A percentile compares a stretch with the other conserved stretches of the same genome.
These are phyloP conservation scores for Sclerotinia trifoliorum DNA, from an alignment of 2,329 filamentous ascomycete genomes.

Conservation along the genomic window DNA sequence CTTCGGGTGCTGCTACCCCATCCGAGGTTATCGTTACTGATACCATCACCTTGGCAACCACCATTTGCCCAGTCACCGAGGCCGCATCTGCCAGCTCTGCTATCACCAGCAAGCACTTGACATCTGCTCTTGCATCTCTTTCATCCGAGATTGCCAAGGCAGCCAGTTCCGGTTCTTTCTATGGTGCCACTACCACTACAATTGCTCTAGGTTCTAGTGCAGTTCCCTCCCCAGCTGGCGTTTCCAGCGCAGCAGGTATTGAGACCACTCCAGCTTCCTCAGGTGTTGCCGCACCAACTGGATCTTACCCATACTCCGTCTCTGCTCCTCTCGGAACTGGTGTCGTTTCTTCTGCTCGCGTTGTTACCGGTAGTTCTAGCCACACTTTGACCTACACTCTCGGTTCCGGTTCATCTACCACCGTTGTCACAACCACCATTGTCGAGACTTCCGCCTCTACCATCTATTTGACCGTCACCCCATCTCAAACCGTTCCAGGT, in stretches of 20 bases:
- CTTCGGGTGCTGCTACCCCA: slow-evolving; percentile 41
- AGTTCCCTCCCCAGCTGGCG: neutral
- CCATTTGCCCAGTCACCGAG: slow-evolving; percentile 50
- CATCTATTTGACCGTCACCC: slow-evolving; percentile 32
- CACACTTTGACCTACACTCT: slow-evolving; percentile 44
- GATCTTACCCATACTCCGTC: slow-evolving; percentile 2
- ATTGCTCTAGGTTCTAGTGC: neutral
- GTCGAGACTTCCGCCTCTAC: slow-evolving; percentile 42
- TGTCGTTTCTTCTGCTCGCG: slow-evolving; percentile 7
- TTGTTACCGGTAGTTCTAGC: neutral
- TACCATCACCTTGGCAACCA: slow-evolving; percentile 47
- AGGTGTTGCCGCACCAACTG: neutral
- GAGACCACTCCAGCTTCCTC: neutral
- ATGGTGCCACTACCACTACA: slow-evolving; percentile 2
- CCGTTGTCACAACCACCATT: slow-evolving; percentile 47
- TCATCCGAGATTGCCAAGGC: slow-evolving; percentile 24
- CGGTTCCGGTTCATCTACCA: slow-evolving; percentile 44
- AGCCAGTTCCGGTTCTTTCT: slow-evolving; percentile 12
- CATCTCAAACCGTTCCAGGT: slow-evolving; percentile 3
- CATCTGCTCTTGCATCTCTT: slow-evolving; percentile 19
- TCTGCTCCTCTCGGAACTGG: slow-evolving; percentile 26
- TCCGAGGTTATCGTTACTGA: slow-evolving; percentile 41
- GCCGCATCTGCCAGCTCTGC: slow-evolving; percentile 43
- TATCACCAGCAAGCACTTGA: slow-evolving; percentile 4
- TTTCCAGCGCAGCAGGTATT: slow-evolving; percentile 1